These are phyloP conservation scores for Pleurotus ostreatus DNA, from an alignment of 768 basidiomycete species.

Conservation along the genomic window DNA sequence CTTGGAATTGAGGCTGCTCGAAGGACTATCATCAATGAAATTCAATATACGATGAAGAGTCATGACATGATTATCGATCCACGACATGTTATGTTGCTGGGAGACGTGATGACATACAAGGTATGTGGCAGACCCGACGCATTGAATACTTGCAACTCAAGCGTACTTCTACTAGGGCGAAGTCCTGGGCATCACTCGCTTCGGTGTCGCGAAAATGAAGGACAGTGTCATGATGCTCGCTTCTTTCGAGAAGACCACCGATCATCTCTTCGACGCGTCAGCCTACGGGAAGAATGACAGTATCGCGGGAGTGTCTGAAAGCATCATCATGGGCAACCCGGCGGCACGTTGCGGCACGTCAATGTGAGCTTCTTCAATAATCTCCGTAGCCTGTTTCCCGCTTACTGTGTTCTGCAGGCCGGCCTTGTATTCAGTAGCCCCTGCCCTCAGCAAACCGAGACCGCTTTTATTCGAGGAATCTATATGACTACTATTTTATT, in stretches of 20 bases:
- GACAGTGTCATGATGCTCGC: slow-evolving; percentile 99
- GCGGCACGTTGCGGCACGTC: slow-evolving; percentile 94
- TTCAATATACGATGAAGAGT: slow-evolving; percentile 93
- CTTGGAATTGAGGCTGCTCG: slow-evolving; percentile 98
- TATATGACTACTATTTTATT: background rate
- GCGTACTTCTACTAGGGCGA: slow-evolving; percentile 61
- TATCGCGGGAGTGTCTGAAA: slow-evolving; percentile 96
- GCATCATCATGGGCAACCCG: slow-evolving; percentile 98
- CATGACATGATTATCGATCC: slow-evolving; percentile 99
- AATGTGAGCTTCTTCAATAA: slow-evolving; percentile 51
- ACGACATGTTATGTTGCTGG: slow-evolving; percentile 96
- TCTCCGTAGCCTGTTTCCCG: background rate
- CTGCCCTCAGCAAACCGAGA: slow-evolving; percentile 44
- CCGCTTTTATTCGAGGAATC: slow-evolving; percentile 43
- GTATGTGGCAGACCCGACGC: slow-evolving; percentile 27
- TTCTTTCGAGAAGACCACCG: slow-evolving; percentile 99
- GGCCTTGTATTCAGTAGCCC: slow-evolving; percentile 41
- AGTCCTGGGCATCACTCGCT: slow-evolving; percentile 96
- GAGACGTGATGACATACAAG: slow-evolving; percentile 99
- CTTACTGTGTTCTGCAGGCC: slow-evolving; percentile 32
- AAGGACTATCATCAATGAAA: slow-evolving; percentile 91
- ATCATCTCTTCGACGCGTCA: slow-evolving; percentile 97
- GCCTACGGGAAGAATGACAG: slow-evolving; percentile 93
- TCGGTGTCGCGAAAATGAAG: slow-evolving; percentile 99
- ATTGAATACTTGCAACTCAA: background rate